These are phyloP conservation scores for Psilocybe azurescens DNA, from an alignment of 768 basidiomycete species.

Conservation along the genomic window DNA sequence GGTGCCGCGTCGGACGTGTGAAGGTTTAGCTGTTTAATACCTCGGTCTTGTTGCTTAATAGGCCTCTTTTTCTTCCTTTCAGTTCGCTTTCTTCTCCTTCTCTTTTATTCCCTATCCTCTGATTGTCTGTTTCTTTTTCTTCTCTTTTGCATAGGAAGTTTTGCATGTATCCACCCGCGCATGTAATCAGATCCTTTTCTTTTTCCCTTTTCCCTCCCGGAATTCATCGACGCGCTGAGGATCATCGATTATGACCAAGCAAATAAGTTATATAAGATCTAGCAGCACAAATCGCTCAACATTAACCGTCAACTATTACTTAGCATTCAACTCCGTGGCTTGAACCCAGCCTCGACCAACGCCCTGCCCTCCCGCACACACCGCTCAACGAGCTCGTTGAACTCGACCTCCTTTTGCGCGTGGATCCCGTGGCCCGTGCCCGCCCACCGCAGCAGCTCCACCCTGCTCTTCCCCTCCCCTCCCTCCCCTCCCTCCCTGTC, in stretches of 20 bases:
- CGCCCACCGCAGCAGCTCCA: conserved; percentile 59
- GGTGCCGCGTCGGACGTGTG: not conserved
- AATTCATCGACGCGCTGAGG: too few species aligned
- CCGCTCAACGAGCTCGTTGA: conserved; percentile 62
- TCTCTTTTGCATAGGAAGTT: not conserved
- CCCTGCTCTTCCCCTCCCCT: conserved; percentile 11
- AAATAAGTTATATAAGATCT: too few species aligned
- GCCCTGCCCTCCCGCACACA: conserved; percentile 57
- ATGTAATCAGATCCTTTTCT: not conserved
- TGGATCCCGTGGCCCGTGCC: conserved; percentile 69
- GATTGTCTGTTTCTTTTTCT: not conserved
- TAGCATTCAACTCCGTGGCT: too few species aligned
- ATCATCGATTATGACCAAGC: not conserved
- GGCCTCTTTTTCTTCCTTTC: too few species aligned
- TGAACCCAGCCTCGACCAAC: conserved; percentile 27
- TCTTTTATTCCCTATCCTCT: not conserved
- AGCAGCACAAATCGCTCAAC: not conserved
- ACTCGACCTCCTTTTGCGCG: conserved; percentile 50
- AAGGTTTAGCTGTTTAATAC: too few species aligned
- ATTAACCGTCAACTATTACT: too few species aligned
- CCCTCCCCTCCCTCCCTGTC: not conserved
- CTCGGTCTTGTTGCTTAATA: not conserved
- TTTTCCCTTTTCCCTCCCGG: not conserved
- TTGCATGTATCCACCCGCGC: not conserved
- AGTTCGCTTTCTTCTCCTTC: not conserved